Conservation (phyloP, 352 stramenopile genomes). For the Pythium periplocum region DNA sequence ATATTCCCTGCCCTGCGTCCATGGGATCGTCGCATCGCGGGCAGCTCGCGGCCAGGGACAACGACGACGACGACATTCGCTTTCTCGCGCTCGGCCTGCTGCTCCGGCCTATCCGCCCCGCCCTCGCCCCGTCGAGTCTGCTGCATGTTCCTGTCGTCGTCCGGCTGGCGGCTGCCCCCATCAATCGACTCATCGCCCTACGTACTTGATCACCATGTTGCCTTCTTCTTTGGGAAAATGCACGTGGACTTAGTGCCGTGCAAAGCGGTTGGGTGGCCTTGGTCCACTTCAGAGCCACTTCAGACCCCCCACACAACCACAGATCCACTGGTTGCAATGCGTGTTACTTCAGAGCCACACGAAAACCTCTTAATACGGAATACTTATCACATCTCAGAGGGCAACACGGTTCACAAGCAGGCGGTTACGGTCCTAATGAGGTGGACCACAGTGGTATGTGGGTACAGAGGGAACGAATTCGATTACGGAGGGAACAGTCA, state of each 20-base stretch:
- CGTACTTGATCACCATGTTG: constrained; percentile 91
- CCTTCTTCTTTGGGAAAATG: constrained; percentile 86
- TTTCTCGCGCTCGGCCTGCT: too few relatives aligned
- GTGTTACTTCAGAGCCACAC: constrained; percentile 38
- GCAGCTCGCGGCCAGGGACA: too few relatives aligned
- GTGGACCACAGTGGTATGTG: constrained; percentile 1
- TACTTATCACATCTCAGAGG: constrained; percentile 11
- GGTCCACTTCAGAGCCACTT: constrained; percentile 30
- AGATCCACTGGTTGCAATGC: constrained; percentile 80
- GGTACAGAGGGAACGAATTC: background rate
- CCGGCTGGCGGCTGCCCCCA: too few relatives aligned
- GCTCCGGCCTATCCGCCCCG: too few relatives aligned
- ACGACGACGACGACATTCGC: too few relatives aligned
- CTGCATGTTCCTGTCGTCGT: too few relatives aligned
- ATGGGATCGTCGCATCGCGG: too few relatives aligned
- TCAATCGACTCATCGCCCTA: constrained; percentile 7
- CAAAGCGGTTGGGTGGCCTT: too few relatives aligned
- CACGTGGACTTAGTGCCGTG: constrained; percentile 64
- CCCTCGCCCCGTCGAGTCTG: background rate
- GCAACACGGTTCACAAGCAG: constrained; percentile 7
- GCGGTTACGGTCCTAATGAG: constrained; percentile 3
- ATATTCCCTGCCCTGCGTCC: background rate
- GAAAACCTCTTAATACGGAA: constrained; percentile 8
- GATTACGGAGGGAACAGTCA: too few relatives aligned
- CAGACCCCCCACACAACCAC: constrained; percentile 26